phyloP scores from a whole-genome alignment of 805 yeast genomes.

The Zygotorulaspora sp. region DNA sequence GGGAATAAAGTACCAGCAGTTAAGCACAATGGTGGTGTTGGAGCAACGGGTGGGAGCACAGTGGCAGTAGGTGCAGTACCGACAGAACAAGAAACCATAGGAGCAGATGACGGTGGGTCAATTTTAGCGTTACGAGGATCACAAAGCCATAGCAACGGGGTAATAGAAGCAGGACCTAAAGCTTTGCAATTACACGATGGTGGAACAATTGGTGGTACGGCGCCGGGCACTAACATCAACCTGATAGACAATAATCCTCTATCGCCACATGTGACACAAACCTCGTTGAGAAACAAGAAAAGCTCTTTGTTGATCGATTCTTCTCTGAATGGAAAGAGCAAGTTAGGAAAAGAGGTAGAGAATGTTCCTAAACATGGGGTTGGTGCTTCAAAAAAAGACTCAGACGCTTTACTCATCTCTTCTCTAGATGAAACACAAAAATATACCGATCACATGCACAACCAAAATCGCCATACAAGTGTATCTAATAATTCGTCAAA shows the following conservation, averaged over 20 bases:
- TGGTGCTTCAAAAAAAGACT: conserved; percentile 1
- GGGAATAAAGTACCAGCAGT: not conserved
- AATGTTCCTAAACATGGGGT: conserved; percentile 2
- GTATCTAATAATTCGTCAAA: conserved; percentile 11
- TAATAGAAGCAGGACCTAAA: not conserved
- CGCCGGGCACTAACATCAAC: conserved; percentile 11
- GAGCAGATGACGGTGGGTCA: not conserved
- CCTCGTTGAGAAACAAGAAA: conserved; percentile 36
- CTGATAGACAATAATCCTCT: conserved; percentile 30
- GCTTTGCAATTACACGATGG: conserved; percentile 5
- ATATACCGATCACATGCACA: not conserved
- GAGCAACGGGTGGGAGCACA: not conserved
- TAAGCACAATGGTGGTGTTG: not conserved
- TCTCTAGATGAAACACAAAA: conserved; percentile 1
- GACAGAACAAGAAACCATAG: not conserved
- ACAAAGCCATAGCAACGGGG: not conserved
- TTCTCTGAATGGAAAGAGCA: conserved; percentile 2
- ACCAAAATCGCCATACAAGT: conserved; percentile 2
- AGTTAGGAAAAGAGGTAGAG: conserved; percentile 2
- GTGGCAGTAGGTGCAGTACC: not conserved
- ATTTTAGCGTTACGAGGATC: not conserved
- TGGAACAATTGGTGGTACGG: conserved; percentile 5
- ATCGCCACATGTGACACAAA: conserved; percentile 26
- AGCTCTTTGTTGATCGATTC: conserved; percentile 31
- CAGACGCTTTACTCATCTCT: conserved; percentile 4